Evolutionary conservation across 1,139 yeast genomes (phyloP).

Genomic region (Pneumocystis carinii): DNA sequence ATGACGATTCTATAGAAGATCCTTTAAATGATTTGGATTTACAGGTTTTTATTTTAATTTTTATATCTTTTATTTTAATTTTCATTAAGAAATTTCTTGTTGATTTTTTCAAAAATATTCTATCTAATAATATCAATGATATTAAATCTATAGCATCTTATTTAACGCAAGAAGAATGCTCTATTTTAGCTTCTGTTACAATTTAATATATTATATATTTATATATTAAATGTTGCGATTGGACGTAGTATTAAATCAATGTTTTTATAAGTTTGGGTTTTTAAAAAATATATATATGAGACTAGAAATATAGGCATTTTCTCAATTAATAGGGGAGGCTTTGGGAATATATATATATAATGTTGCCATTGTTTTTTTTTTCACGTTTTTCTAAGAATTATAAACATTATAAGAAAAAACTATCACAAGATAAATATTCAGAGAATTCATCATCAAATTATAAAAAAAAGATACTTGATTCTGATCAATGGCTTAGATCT

Average conservation of each 20-base stretch:
- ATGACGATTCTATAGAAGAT: background rate
- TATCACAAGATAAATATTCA: background rate
- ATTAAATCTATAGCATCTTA: background rate
- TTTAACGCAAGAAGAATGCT: background rate
- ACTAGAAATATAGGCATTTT: background rate
- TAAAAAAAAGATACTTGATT: background rate
- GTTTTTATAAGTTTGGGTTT: background rate
- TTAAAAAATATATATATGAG: background rate
- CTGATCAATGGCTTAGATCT: background rate
- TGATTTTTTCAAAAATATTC: background rate
- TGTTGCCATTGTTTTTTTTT: background rate
- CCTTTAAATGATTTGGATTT: background rate
- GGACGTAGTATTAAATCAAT: background rate
- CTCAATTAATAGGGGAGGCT: background rate
- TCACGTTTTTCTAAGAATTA: background rate
- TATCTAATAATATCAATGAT: background rate
- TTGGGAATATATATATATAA: background rate
- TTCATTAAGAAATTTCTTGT: background rate
- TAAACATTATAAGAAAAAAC: background rate
- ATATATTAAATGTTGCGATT: background rate
- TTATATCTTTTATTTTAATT: background rate
- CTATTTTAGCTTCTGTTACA: background rate
- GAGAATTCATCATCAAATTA: background rate
- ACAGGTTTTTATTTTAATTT: background rate
- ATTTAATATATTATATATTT: background rate